Evolutionary conservation across 208 protist species (phyloP).

Genomic region (Wallacemonas sp.): DNA sequence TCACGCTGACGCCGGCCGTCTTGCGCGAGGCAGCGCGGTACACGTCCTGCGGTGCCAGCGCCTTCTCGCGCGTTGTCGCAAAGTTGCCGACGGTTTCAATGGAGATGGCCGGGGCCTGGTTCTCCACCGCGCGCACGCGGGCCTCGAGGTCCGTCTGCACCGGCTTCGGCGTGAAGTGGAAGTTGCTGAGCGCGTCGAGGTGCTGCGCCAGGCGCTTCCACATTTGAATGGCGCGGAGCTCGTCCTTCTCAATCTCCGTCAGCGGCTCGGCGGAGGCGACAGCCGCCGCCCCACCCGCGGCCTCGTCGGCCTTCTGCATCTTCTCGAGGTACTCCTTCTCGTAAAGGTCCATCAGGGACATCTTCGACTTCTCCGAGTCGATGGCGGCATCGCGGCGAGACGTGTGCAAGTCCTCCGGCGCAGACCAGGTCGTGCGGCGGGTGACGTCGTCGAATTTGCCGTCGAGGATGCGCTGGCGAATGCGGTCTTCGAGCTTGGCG

Average conservation of each 20-base stretch:
- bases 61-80: constrained; percentile 70
- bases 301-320: constrained; percentile 64
- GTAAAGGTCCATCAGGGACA: constrained; percentile 91
- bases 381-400: constrained; percentile 56
- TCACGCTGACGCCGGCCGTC: constrained; percentile 68
- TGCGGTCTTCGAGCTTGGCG: constrained; percentile 85
- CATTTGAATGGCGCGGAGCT: constrained; percentile 91
- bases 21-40: constrained; percentile 61
- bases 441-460: constrained; percentile 84
- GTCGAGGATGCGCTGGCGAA: constrained; percentile 82
- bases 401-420: constrained; percentile 65
- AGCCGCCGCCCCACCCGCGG: constrained; percentile 25
- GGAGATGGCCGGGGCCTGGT: constrained; percentile 80
- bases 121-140: constrained; percentile 84
- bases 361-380: constrained; percentile 87
- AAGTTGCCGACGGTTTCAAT: constrained; percentile 87
- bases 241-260: constrained; percentile 91
- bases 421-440: constrained; percentile 45
- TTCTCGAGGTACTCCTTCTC: constrained; percentile 92
- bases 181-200: constrained; percentile 92
- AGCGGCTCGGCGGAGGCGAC: constrained; percentile 74
- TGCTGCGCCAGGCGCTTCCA: constrained; percentile 88
- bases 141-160: constrained; percentile 84
- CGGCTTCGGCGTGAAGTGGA: constrained; percentile 91
- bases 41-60: constrained; percentile 89